Conservation (phyloP, 192 early-diverging fungal species). For the Entrophospora sp. region DNA sequence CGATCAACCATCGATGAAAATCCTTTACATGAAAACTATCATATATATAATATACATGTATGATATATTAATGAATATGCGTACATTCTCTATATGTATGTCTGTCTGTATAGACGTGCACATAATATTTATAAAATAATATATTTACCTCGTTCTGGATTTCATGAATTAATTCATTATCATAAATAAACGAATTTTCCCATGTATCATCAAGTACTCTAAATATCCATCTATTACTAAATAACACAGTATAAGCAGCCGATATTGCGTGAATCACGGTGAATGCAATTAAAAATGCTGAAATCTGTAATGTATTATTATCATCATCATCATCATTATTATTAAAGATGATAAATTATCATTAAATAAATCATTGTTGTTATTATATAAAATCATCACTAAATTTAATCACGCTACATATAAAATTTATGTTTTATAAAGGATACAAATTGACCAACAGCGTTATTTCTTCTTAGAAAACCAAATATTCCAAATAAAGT, state of each 20-base stretch:
- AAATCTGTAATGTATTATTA: not conserved
- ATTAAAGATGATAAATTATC: not conserved
- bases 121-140: not conserved
- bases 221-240: not conserved
- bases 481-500: not conserved
- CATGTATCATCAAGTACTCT: not conserved
- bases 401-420: too few species aligned
- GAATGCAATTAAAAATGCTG: not conserved
- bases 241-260: not conserved
- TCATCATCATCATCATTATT: not conserved
- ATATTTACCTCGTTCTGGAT: not conserved
- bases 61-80: not conserved
- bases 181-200: not conserved
- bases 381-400: too few species aligned
- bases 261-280: not conserved
- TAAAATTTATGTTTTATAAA: too few species aligned
- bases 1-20: not conserved
- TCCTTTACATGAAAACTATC: constrained; percentile 5
- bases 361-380: too few species aligned
- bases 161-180: not conserved
- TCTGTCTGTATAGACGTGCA: too few species aligned
- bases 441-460: constrained; percentile 13
- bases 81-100: not conserved
- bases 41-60: not conserved
- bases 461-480: not conserved